Base-by-base conservation (phyloP, 176 grass and related monocot genomes). In the Pontederia paniculata region DNA sequence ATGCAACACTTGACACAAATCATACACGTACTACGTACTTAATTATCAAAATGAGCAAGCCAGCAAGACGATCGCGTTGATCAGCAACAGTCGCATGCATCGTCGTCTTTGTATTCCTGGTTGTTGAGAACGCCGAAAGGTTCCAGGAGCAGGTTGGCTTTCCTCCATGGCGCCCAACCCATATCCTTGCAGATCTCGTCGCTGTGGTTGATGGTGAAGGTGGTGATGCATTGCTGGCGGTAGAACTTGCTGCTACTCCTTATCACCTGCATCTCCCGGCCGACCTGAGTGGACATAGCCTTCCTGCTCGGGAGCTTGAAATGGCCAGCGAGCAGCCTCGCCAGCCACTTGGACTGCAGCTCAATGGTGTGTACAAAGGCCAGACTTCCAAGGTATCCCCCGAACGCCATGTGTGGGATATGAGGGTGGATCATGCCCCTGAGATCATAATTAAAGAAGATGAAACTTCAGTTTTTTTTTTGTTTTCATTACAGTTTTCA, bases 151-250 rank as follows among this genome's bases (percentile, higher is more conserved):
- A 80, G 90, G 77, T 79, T 88, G 18, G 0, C 15, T 71, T 97
- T 97, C 62, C 86, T 81, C 77, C 62, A 84, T 0, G 79, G 44
- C 64, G 70, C 62, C 71, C 63, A 53, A 0, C 93, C 93, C 23
- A 97, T 88, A 66, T 97, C 93, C 0, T 69, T 60, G 68, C 86
- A 90, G 81, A 97, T 97, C 42, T 75, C 93, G 71, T 97, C 93
- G 74, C 93, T 97, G 83, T 97, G 86, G 48, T 80, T 70, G 83
- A 97, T 97, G 86, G 86, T 97, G 77, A 86, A 97, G 18, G 86
- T 97, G 65, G 93, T 90, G 69, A 97, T 97, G 86, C 93, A 97
- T 58, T 97, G 93, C 56, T 86, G 93, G n/a, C n/a, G n/a, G n/a
- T n/a, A n/a, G n/a, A n/a, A n/a, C n/a, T n/a, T n/a, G n/a, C n/a